phyloP scores from a whole-genome alignment of 495 filamentous ascomycete genomes.

The Aspergillus homomorphus region DNA sequence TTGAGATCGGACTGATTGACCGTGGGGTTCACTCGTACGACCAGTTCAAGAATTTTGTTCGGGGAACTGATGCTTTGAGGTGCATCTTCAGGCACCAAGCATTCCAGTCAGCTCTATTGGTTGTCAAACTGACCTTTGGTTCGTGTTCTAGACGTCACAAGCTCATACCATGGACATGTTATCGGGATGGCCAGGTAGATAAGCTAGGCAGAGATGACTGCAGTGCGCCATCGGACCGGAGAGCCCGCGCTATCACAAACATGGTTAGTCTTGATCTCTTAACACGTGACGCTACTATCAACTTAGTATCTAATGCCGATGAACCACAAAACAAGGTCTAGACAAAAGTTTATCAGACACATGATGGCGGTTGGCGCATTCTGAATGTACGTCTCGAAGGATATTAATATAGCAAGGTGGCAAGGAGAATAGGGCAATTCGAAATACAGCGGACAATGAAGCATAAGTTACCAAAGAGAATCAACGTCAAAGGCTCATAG shows the following conservation, averaged over 20 bases:
- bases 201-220: no score
- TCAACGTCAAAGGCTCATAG: neutral
- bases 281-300: neutral
- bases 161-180: no score
- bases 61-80: neutral
- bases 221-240: no score
- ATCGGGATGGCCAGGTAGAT: no score
- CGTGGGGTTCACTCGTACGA: neutral
- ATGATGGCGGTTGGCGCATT: no score
- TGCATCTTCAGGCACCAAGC: neutral
- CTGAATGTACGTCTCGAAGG: neutral
- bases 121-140: neutral
- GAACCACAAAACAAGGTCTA: neutral
- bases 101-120: neutral
- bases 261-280: neutral
- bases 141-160: neutral
- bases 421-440: neutral
- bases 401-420: neutral
- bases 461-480: slow-evolving; percentile 2
- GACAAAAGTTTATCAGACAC: no score
- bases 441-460: neutral
- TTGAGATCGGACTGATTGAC: neutral
- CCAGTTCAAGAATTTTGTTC: neutral
- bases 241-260: neutral
- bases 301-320: neutral